Conservation (phyloP, 176 grass and related monocot genomes). For the Eragrostis curvula region DNA sequence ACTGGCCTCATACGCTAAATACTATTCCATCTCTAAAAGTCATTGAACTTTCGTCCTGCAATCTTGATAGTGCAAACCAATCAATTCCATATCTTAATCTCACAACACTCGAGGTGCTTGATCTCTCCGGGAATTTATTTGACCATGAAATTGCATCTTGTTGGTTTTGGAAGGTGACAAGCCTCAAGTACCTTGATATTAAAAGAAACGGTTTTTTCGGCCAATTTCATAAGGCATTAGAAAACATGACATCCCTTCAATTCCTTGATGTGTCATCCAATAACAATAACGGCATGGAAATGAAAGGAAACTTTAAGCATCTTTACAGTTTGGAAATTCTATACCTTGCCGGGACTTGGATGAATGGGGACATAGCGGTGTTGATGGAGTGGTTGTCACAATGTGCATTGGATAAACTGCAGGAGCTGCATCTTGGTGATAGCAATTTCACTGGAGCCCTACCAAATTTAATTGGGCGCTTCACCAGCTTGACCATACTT, state of each 20-base stretch:
- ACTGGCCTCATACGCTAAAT: neutral
- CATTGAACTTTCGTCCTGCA: neutral
- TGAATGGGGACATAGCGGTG: neutral
- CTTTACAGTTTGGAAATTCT: slow-evolving; percentile 34
- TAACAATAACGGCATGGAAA: no score
- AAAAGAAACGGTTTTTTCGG: neutral
- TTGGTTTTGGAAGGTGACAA: slow-evolving; percentile 1
- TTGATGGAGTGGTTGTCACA: neutral
- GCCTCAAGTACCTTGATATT: neutral
- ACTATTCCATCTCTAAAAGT: neutral
- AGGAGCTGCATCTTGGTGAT: neutral
- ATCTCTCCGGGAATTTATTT: neutral
- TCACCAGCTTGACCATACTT: slow-evolving; percentile 2
- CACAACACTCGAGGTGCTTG: neutral
- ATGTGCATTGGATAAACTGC: neutral
- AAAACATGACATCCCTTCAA: slow-evolving; percentile 16
- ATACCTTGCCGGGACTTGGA: neutral
- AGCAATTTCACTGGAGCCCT: slow-evolving; percentile 35
- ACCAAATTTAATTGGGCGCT: neutral
- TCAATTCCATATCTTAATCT: neutral
- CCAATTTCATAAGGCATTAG: neutral
- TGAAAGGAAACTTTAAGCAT: neutral
- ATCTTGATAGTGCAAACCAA: neutral
- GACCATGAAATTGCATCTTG: neutral
- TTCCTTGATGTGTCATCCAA: neutral